Evolutionary conservation across 2,329 filamentous ascomycete species (phyloP).

Genomic region (Talaromyces albobiverticillius): DNA sequence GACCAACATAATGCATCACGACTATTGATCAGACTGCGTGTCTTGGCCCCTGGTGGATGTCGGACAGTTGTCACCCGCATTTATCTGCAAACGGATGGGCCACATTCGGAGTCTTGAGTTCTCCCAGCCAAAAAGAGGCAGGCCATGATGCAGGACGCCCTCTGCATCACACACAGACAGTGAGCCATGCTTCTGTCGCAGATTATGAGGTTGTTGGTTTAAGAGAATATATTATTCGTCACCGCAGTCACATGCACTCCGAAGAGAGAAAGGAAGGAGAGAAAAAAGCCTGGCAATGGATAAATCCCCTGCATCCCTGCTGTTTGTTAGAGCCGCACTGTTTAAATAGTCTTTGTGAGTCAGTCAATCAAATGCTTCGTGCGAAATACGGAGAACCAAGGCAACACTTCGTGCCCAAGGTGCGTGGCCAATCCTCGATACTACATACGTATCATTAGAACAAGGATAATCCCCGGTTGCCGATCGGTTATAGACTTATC

Average conservation of each 20-base stretch:
- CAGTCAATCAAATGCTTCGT: neutral
- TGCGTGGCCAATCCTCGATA: too few relatives aligned
- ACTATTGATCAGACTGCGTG: conserved; percentile 10
- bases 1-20: neutral
- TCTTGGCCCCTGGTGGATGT: neutral
- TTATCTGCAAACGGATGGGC: neutral
- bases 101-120: neutral
- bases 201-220: neutral
- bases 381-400: neutral
- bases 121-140: neutral
- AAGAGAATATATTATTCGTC: neutral
- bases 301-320: conserved; percentile 5
- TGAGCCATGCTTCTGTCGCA: neutral
- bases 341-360: neutral
- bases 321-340: conserved; percentile 6
- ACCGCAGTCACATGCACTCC: conserved; percentile 1
- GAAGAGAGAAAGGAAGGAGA: neutral
- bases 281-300: neutral
- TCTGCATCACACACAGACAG: neutral
- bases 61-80: conserved; percentile 12
- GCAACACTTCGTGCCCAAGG: neutral
- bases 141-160: neutral
- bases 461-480: neutral
- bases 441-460: neutral
- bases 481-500: conserved; percentile 8